Base-by-base conservation (phyloP, 2,329 filamentous ascomycete species). In the Botrytis medusae region DNA sequence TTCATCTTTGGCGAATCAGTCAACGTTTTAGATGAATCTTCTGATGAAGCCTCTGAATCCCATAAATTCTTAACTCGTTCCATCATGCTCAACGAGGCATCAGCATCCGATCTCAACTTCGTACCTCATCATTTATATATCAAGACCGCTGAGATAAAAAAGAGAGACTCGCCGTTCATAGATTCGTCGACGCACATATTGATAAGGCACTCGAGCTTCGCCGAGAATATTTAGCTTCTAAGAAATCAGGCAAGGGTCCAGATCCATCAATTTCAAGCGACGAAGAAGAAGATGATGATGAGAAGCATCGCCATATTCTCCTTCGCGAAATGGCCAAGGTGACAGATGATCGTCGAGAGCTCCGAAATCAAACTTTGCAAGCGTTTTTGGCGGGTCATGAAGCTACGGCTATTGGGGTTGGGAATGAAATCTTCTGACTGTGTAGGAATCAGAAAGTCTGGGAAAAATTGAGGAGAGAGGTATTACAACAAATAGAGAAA, bases 1-100 rank as follows among this genome's bases (percentile, higher is more conserved):
- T 87, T 89, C 75, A 79, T 89, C 1, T 88, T 89, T 70, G 87
- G 88, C n/a, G 82, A 87, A 73, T 84, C 82, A 32, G 87, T 89
- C 2, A 84, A 77, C 44, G 74, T 32, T 46, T 25, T 69, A 34
- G 5, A n/a, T 44, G n/a, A 46, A 12, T 51, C 29, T 32, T 42
- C 34, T 18, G 20, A 25, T n/a, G 16, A 18, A 29, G 14, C 37
- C n/a, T 44, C n/a, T 60, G n/a, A 34, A 7, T 29, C 40, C 9
- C 32, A 69, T 20, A 16, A 14, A 69, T 69, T 40, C 67, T 69
- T 4, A 18, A 68, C 25, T 4, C 69, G 2, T 71, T 71, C 34
- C 18, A 61, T 8, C 42, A 61, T 32, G 40, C 69, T 16, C 40
- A 61, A 29, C 37, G 44, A 37, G 69, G 54, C 4, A 48, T 71